These are phyloP conservation scores for Leccinum aurantiacum DNA, from an alignment of 768 basidiomycete species.

Conservation along the genomic window DNA sequence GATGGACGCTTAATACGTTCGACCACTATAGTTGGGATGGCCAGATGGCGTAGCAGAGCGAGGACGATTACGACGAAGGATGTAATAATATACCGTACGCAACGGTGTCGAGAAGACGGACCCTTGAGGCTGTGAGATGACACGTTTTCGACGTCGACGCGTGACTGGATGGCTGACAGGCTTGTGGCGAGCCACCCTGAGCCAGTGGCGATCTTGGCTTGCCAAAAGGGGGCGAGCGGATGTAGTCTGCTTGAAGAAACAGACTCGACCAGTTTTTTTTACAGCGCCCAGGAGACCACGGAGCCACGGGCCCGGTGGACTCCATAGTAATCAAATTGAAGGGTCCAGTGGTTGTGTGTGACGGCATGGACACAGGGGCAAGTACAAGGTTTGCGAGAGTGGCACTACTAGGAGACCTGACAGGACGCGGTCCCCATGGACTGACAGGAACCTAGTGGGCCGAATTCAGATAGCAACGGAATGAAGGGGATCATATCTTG, in stretches of 20 bases:
- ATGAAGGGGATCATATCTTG: neutral
- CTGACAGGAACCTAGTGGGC: conserved; percentile 10
- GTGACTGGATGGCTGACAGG: neutral
- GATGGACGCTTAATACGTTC: conserved; percentile 74
- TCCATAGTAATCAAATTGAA: conserved; percentile 27
- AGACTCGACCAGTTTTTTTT: conserved; percentile 5
- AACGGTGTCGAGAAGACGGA: conserved; percentile 12
- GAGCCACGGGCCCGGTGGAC: conserved; percentile 16
- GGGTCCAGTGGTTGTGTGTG: conserved; percentile 8
- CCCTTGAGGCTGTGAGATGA: conserved; percentile 18
- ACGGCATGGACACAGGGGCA: conserved; percentile 9
- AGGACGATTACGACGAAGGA: conserved; percentile 6
- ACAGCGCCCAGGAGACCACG: conserved; percentile 5
- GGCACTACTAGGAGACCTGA: conserved; percentile 5
- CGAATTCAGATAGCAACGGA: conserved; percentile 7
- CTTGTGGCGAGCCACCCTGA: conserved; percentile 4
- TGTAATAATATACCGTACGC: conserved; percentile 11
- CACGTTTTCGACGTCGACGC: conserved; percentile 33
- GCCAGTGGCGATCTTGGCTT: conserved; percentile 21
- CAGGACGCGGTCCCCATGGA: conserved; percentile 5
- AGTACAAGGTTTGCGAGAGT: conserved; percentile 4
- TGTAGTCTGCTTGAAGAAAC: conserved; percentile 3
- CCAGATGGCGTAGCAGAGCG: conserved; percentile 30
- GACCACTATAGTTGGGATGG: conserved; percentile 76
- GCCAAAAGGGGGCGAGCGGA: conserved; percentile 1